These are phyloP conservation scores for Aegilops tauschii DNA, from an alignment of 176 grass and related monocot species.

Conservation along the genomic window DNA sequence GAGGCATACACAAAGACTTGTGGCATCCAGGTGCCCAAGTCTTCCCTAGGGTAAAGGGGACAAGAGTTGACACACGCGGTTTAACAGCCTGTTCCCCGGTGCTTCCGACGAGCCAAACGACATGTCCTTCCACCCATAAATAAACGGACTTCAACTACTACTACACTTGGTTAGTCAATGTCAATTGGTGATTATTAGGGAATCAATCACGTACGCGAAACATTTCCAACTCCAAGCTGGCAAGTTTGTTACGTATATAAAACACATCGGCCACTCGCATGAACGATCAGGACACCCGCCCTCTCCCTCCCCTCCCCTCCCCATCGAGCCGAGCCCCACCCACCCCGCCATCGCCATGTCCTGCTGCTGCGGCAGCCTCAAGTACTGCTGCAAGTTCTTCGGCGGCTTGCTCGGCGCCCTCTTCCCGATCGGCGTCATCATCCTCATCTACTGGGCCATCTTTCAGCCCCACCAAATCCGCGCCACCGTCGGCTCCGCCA, in stretches of 20 bases:
- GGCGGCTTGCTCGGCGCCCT: not conserved
- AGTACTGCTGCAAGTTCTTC: not conserved
- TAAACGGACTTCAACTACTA: not conserved
- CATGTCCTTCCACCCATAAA: not conserved
- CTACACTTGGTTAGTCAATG: not conserved
- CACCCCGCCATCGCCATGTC: not conserved
- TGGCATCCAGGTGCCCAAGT: not conserved
- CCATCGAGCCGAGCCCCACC: not conserved
- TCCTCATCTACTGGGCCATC: constrained; percentile 49
- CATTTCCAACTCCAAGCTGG: not conserved
- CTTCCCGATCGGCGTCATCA: not conserved
- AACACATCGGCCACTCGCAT: not conserved
- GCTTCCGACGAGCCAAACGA: not conserved
- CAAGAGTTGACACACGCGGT: not conserved
- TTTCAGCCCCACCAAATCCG: constrained; percentile 52
- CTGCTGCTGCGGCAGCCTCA: not conserved
- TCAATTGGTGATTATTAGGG: not conserved
- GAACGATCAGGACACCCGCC: not conserved
- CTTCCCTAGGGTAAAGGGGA: not conserved
- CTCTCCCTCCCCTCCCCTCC: not conserved
- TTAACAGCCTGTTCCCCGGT: not conserved
- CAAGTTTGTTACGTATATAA: not conserved
- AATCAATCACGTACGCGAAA: too few species aligned
- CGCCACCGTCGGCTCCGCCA: constrained; percentile 41
- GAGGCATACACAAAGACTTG: not conserved